Percentiles rank a stretch among this genome's conserved stretches.
Conservation (phyloP, 2,329 filamentous ascomycete genomes). For the Ampelomyces quisqualis region DNA sequence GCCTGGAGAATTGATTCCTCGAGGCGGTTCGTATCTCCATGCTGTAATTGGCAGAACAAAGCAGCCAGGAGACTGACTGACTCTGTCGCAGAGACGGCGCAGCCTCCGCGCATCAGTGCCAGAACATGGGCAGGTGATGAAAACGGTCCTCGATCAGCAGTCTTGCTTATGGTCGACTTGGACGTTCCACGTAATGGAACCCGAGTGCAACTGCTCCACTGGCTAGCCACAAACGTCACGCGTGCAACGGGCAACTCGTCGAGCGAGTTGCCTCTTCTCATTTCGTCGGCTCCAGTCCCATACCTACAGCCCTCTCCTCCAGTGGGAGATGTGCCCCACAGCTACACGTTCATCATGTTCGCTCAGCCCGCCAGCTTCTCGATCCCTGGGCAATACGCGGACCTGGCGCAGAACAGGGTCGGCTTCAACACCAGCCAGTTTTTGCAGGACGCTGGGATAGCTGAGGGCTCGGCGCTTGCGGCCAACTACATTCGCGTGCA, state of each 20-base stretch:
- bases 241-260: slow-evolving; percentile 8
- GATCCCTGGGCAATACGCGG: slow-evolving; percentile 30
- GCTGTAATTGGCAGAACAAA: background rate
- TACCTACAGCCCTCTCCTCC: slow-evolving; percentile 34
- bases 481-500: slow-evolving; percentile 46
- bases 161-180: slow-evolving; percentile 36
- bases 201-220: slow-evolving; percentile 36
- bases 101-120: slow-evolving; percentile 25
- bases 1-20: slow-evolving; percentile 36
- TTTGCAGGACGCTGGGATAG: slow-evolving; percentile 31
- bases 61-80: too few relatives aligned
- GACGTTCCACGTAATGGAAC: slow-evolving; percentile 37
- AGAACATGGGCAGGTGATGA: slow-evolving; percentile 17
- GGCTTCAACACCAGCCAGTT: slow-evolving; percentile 44
- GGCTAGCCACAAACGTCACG: slow-evolving; percentile 34
- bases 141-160: slow-evolving; percentile 10
- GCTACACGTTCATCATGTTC: slow-evolving; percentile 35
- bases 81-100: slow-evolving; percentile 25
- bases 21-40: slow-evolving; percentile 25
- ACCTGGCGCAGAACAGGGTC: slow-evolving; percentile 22
- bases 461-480: slow-evolving; percentile 32
- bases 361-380: slow-evolving; percentile 30
- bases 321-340: slow-evolving; percentile 31
- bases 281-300: slow-evolving; percentile 14
- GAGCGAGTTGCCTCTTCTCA: too few relatives aligned